Evolutionary conservation across 208 protist genomes (phyloP), one percentile per base, ranked within the genome.

Genomic region (Acanthamoeba lenticulata): DNA sequence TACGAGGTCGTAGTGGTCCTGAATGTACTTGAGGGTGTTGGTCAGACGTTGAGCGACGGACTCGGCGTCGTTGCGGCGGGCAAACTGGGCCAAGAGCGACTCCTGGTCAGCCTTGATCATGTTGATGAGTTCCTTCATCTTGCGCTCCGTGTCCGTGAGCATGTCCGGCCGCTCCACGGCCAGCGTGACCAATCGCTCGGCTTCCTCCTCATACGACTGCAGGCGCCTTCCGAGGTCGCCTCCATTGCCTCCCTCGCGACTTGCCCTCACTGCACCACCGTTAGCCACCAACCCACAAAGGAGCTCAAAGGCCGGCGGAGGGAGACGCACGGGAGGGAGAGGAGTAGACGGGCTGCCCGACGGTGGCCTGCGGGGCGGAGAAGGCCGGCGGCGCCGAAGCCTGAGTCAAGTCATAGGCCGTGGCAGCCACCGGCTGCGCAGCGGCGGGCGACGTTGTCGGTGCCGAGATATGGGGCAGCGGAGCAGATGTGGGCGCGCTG

Each of bases 1-100:
- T 72, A 72, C 62, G 29, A 72, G 62, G 62, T 72, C 62, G 62
- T 72, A 72, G 62, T 72, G 32, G n/a, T 72, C 62, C 62, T 72
- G 62, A 21, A 72, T 72, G 62, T 72, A 72, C 29, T 13, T 40
- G 62, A 72, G 62, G 62, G 38, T 72, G 62, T 72, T 72, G 62
- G 15, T 38, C 5, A 72, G 6, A 29, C 62, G 62, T 29, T 72
- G 62, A 29, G 62, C 5, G 62, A 72, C 62, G 62, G 62, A 21
- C n/a, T 72, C 62, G 62, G 62, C 62, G 34, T 72, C 62, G 62
- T 72, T 72, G 9, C 62, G 15, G 3, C 62, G 32, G 21, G 62
- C 62, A 38, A 72, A 72, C 6, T 72, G 62, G 5, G 62, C 34
- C 9, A 72, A 6, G n/a, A 72, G n/a, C 62, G 62, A 7, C 19